These are phyloP conservation scores for Quercus alba DNA, from an alignment of 306 rosid genomes.

Conservation along the genomic window DNA sequence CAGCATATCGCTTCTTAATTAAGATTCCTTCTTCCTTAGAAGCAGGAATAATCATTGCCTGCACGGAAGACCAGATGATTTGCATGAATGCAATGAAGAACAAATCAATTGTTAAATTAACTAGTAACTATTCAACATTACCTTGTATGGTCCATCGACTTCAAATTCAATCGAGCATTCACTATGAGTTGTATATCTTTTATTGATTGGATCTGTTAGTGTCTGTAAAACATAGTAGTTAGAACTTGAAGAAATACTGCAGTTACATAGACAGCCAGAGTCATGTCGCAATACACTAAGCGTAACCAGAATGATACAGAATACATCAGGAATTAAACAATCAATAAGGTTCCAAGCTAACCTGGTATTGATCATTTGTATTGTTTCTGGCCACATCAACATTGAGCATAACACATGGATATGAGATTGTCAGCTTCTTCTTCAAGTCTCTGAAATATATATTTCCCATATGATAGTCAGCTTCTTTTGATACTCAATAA, in stretches of 20 bases:
- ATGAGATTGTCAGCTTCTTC: conserved; percentile 92
- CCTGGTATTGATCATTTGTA: conserved; percentile 99
- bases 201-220: conserved; percentile 60
- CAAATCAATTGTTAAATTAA: conserved; percentile 4
- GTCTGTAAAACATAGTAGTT: conserved; percentile 52
- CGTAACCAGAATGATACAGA: conserved; percentile 13
- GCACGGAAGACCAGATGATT: conserved; percentile 18
- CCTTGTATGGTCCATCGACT: conserved; percentile 99
- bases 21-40: conserved; percentile 97
- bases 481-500: conserved; percentile 21
- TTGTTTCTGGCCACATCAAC: conserved; percentile 97
- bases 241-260: conserved; percentile 22
- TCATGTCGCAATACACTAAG: conserved; percentile 7
- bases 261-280: conserved; percentile 16
- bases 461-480: conserved; percentile 26
- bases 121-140: conserved; percentile 21
- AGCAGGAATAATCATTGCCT: conserved; percentile 99
- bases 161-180: conserved; percentile 99
- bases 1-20: conserved; percentile 97
- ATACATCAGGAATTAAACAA: conserved; percentile 18
- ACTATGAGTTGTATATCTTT: conserved; percentile 75
- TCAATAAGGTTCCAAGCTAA: conserved; percentile 34
- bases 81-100: conserved; percentile 21
- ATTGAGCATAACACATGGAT: conserved; percentile 99
- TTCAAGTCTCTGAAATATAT: conserved; percentile 63